phyloP scores from a whole-genome alignment of 108 stramenopile genomes.

The Schizochytrium sp. region DNA sequence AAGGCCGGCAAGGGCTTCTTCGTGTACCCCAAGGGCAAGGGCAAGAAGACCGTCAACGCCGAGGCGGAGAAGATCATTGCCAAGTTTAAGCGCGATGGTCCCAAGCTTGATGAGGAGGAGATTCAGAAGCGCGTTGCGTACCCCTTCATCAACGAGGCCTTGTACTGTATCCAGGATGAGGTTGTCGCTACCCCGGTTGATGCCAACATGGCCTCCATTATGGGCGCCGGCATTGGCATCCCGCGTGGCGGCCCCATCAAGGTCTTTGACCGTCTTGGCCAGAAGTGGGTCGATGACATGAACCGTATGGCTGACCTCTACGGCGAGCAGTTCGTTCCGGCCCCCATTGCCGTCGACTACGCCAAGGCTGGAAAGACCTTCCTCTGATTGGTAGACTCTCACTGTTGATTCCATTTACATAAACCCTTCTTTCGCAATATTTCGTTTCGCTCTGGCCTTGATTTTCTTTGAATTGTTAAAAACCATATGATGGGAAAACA shows the following conservation, averaged over 20 bases:
- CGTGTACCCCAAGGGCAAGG: conserved; percentile 77
- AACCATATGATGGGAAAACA: too few species aligned
- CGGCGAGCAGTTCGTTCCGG: conserved; percentile 92
- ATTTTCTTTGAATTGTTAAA: too few species aligned
- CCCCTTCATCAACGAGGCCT: conserved; percentile 94
- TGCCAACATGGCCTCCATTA: conserved; percentile 96
- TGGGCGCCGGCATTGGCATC: conserved; percentile 98
- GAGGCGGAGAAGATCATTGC: conserved; percentile 53
- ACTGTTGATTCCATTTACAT: too few species aligned
- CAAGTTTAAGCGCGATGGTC: conserved; percentile 60
- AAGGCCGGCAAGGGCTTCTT: conserved; percentile 95
- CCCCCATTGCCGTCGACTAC: conserved; percentile 86
- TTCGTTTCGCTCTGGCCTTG: too few species aligned
- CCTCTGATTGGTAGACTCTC: conserved; percentile 15
- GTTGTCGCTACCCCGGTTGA: conserved; percentile 89
- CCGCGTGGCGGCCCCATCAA: conserved; percentile 86
- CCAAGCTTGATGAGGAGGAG: conserved; percentile 62
- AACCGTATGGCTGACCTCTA: conserved; percentile 78
- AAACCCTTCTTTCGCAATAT: too few species aligned
- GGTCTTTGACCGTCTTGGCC: background rate
- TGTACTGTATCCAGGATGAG: conserved; percentile 92
- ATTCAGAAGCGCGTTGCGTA: conserved; percentile 88
- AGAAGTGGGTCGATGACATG: conserved; percentile 80
- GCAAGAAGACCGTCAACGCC: conserved; percentile 63
- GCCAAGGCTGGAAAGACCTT: conserved; percentile 85